These are phyloP conservation scores for Mortierella alpina DNA, from an alignment of 192 early-diverging fungal species.

Conservation along the genomic window DNA sequence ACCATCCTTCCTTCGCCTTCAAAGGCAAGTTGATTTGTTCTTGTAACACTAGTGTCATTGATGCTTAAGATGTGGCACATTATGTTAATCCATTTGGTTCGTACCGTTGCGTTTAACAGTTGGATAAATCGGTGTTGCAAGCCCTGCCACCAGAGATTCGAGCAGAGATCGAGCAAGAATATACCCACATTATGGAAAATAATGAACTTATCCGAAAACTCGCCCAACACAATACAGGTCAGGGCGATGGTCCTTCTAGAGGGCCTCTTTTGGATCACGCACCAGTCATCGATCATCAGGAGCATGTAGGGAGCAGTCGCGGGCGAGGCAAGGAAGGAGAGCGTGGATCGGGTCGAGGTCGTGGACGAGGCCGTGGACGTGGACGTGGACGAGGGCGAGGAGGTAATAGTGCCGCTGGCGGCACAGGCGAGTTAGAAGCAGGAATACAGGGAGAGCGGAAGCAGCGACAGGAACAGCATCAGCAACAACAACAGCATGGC, in stretches of 20 bases:
- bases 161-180: conserved; percentile 50
- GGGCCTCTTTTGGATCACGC: not conserved
- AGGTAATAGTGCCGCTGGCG: not conserved
- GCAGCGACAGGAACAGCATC: no score
- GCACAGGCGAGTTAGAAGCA: no score
- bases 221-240: not conserved
- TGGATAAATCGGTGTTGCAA: conserved; percentile 42
- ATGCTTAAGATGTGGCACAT: not conserved
- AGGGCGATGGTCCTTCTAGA: not conserved
- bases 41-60: no score
- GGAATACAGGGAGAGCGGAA: no score
- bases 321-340: not conserved
- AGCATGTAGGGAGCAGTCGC: not conserved
- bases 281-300: not conserved
- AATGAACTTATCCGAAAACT: conserved; percentile 31
- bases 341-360: conserved; percentile 3
- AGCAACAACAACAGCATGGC: no score
- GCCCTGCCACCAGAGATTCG: conserved; percentile 44
- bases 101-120: conserved; percentile 3
- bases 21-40: conserved; percentile 6
- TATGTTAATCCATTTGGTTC: not conserved
- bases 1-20: conserved; percentile 18
- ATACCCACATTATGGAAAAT: conserved; percentile 41
- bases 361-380: not conserved
- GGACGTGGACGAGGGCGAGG: conserved; percentile 1